phyloP scores from a whole-genome alignment of 2,329 filamentous ascomycete genomes.

The Fusarium paranaense region DNA sequence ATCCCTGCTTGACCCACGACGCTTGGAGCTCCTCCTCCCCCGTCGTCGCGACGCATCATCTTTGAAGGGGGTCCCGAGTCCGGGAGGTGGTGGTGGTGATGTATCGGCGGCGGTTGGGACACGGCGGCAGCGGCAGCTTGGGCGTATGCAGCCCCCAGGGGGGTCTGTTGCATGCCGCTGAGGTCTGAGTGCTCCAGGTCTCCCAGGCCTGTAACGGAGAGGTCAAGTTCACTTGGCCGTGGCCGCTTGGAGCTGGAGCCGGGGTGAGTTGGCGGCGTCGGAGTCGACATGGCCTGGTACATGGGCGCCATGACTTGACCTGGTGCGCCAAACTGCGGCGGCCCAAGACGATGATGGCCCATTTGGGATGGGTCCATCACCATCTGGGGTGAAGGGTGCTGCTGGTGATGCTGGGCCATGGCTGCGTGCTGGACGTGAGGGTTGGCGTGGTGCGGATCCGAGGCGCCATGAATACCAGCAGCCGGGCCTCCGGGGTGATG shows the following conservation, averaged over 20 bases:
- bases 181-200: slow-evolving; percentile 68
- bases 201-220: slow-evolving; percentile 62
- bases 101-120: slow-evolving; percentile 64
- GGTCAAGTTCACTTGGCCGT: slow-evolving; percentile 69
- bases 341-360: slow-evolving; percentile 63
- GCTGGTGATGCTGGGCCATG: slow-evolving; percentile 58
- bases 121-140: slow-evolving; percentile 54
- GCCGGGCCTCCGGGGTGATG: slow-evolving; percentile 58
- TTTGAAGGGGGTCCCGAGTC: slow-evolving; percentile 78
- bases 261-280: slow-evolving; percentile 48
- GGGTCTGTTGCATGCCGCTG: slow-evolving; percentile 65
- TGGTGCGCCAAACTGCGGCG: slow-evolving; percentile 63
- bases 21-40: slow-evolving; percentile 75
- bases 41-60: slow-evolving; percentile 71
- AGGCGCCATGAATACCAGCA: slow-evolving; percentile 59
- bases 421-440: slow-evolving; percentile 48
- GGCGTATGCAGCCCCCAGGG: slow-evolving; percentile 64
- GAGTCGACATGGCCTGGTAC: slow-evolving; percentile 62
- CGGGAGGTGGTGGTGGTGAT: slow-evolving; percentile 86
- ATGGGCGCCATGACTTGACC: slow-evolving; percentile 63
- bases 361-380: slow-evolving; percentile 68
- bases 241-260: slow-evolving; percentile 61
- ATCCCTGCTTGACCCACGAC: slow-evolving; percentile 89
- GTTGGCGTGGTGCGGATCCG: slow-evolving; percentile 53
- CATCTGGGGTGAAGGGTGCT: slow-evolving; percentile 63